Evolutionary conservation across 768 basidiomycete species (phyloP), one percentile per base, ranked within the genome.

Genomic region (Termitomyces sp.): DNA sequence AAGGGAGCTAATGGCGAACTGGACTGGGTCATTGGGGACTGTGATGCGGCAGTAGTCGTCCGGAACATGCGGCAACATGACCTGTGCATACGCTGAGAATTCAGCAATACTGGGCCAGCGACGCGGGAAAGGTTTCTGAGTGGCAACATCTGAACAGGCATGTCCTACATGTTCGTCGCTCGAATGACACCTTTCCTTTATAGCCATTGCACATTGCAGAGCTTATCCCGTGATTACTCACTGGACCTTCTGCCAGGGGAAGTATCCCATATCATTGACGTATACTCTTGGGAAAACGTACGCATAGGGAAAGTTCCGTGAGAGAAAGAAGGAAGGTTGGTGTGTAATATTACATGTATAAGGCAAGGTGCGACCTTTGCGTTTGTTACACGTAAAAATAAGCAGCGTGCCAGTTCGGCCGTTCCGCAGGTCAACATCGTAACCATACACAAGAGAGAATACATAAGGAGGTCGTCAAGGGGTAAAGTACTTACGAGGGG

Each of bases 1-100:
- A 90, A 74, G n/a, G 83, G 86, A 0, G 82, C 84, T 28, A 86
- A 77, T n/a, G 82, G 80, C 3, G 86, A 86, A n/a, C 73, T 67
- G 16, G 80, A 78, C 63, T 83, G 82, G 57, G 18, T n/a, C 24
- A 24, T 15, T 36, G 57, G 36, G 8, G 39, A 40, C 24, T 39
- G 22, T 28, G 16, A 18, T 22, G 32, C n/a, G 11, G n/a, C 39
- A 2, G 32, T 3, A 9, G 39, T 44, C 20, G 58, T 51, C 39
- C 28, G 50, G 24, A 58, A 33, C 49, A 42, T 58, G 28, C 50
- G 49, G 12, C 12, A 40, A 28, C 49, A 58, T 51, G 22, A 11
- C 15, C 28, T 20, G 24, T 36, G 48, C 28, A 35, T 13, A 3
- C 32, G 39, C 52, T 11, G 38, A 18, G 36, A 11, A 39, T 20